These are phyloP conservation scores for Paecilomyces fulvus DNA, from an alignment of 2,329 filamentous ascomycete genomes.

Conservation along the genomic window DNA sequence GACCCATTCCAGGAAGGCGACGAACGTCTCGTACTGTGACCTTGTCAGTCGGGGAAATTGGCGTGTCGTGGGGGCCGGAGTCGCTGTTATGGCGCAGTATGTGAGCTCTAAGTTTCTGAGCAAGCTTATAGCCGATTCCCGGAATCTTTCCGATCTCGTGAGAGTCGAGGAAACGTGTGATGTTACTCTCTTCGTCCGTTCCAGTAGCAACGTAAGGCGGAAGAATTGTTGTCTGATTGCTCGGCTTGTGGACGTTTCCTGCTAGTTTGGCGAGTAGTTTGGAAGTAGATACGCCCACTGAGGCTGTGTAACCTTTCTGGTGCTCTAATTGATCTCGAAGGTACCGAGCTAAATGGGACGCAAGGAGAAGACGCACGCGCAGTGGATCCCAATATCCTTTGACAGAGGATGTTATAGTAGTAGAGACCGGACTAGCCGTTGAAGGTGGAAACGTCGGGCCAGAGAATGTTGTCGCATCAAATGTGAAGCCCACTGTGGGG, in stretches of 20 bases:
- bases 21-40: constrained; percentile 62
- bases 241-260: constrained; percentile 77
- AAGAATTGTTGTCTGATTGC: constrained; percentile 75
- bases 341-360: constrained; percentile 70
- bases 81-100: constrained; percentile 40
- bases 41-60: constrained; percentile 38
- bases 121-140: constrained; percentile 75
- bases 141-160: constrained; percentile 75
- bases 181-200: constrained; percentile 36
- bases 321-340: constrained; percentile 65
- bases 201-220: constrained; percentile 46
- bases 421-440: constrained; percentile 1
- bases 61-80: constrained; percentile 22
- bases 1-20: constrained; percentile 52
- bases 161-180: constrained; percentile 61
- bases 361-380: constrained; percentile 60
- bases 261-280: constrained; percentile 81
- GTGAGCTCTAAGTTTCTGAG: constrained; percentile 56
- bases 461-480: constrained; percentile 60
- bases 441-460: constrained; percentile 52
- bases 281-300: constrained; percentile 78
- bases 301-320: constrained; percentile 74
- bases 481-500: constrained; percentile 71
- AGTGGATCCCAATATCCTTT: constrained; percentile 16
- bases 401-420: constrained; percentile 16